Percentiles rank a stretch among this genome's conserved stretches.
Evolutionary conservation across 805 yeast genomes (phyloP).

Genomic region (Candida sphagnicola): DNA sequence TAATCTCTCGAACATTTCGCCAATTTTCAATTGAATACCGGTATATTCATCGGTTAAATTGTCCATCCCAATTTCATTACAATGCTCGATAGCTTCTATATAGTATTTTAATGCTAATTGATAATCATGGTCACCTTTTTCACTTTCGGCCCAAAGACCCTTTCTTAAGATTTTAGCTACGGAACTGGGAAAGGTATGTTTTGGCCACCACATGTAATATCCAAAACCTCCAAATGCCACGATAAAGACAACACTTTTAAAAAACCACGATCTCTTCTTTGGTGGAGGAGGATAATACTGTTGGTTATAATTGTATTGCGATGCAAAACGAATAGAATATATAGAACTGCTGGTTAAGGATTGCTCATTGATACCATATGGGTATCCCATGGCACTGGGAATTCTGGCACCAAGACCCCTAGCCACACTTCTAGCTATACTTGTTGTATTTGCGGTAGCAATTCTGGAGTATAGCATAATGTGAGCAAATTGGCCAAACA

Average conservation of each 20-base stretch:
- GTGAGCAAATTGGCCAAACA: no score
- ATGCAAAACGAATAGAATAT: not conserved
- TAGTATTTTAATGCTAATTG: conserved; percentile 67
- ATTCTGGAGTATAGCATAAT: no score
- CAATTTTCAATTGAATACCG: conserved; percentile 82
- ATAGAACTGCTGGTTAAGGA: no score
- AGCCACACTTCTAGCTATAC: no score
- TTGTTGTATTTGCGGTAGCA: no score
- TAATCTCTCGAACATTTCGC: conserved; percentile 79
- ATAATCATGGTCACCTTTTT: conserved; percentile 59
- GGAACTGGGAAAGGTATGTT: conserved; percentile 60
- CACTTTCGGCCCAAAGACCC: conserved; percentile 82
- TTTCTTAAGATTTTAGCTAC: conserved; percentile 71
- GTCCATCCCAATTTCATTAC: conserved; percentile 52
- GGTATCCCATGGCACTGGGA: no score
- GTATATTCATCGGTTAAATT: conserved; percentile 76
- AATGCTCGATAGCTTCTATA: conserved; percentile 66
- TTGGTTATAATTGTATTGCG: conserved; percentile 12
- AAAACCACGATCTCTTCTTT: conserved; percentile 9
- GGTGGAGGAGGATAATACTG: conserved; percentile 8
- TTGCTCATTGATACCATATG: no score
- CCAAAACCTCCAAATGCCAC: conserved; percentile 18
- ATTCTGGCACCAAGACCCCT: no score
- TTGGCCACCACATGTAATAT: conserved; percentile 56
- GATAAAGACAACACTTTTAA: conserved; percentile 10